phyloP scores from a whole-genome alignment of 179 eudicot species.

The Spinacia oleracea region DNA sequence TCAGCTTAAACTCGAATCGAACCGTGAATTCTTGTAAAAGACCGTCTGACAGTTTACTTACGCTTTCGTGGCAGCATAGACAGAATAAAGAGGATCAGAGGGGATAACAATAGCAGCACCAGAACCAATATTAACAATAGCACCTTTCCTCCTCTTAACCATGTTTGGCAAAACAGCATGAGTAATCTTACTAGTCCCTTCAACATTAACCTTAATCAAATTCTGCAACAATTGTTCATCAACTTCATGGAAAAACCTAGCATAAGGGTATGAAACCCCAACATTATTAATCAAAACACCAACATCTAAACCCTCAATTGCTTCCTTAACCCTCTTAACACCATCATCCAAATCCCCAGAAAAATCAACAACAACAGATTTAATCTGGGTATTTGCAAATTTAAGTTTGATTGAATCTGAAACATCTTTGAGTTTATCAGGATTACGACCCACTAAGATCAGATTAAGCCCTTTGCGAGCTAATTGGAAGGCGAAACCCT shows the following conservation, averaged over 20 bases:
- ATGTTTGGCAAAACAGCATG: constrained; percentile 71
- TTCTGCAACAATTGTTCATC: constrained; percentile 57
- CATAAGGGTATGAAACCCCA: constrained; percentile 87
- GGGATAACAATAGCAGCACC: constrained; percentile 85
- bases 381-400: constrained; percentile 49
- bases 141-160: constrained; percentile 75
- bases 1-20: constrained; percentile 10
- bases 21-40: background rate
- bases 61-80: constrained; percentile 94
- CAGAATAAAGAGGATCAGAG: constrained; percentile 80
- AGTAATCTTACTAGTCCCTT: constrained; percentile 79
- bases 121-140: constrained; percentile 94
- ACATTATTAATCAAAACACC: constrained; percentile 86
- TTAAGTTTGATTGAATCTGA: constrained; percentile 53
- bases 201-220: constrained; percentile 78
- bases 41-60: constrained; percentile 31
- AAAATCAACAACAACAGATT: constrained; percentile 78
- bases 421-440: constrained; percentile 71
- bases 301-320: constrained; percentile 72
- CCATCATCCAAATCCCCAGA: constrained; percentile 75
- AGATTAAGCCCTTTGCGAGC: constrained; percentile 74
- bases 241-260: constrained; percentile 83
- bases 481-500: constrained; percentile 74
- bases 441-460: constrained; percentile 78
- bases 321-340: constrained; percentile 47